These are phyloP conservation scores for Colletotrichum shisoi DNA, from an alignment of 2,329 filamentous ascomycete species.

Conservation along the genomic window DNA sequence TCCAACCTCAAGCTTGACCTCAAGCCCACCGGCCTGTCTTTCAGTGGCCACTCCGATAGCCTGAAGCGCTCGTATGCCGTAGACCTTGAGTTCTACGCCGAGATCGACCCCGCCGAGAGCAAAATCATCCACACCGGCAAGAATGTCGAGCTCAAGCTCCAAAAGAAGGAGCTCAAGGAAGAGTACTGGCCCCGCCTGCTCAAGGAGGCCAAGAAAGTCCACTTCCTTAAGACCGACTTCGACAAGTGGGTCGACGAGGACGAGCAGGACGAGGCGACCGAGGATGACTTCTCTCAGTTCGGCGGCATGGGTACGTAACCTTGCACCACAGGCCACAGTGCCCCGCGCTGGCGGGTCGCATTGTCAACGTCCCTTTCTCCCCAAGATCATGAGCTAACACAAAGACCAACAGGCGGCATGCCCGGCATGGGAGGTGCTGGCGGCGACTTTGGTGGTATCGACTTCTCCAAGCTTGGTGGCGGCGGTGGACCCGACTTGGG, in stretches of 20 bases:
- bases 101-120: slow-evolving; percentile 85
- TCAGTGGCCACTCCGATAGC: slow-evolving; percentile 81
- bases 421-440: slow-evolving; percentile 60
- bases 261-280: slow-evolving; percentile 89
- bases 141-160: slow-evolving; percentile 87
- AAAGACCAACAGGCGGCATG: slow-evolving; percentile 57
- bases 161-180: slow-evolving; percentile 95
- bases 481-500: slow-evolving; percentile 60
- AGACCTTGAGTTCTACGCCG: slow-evolving; percentile 84
- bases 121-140: slow-evolving; percentile 89
- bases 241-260: slow-evolving; percentile 99
- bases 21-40: slow-evolving; percentile 77
- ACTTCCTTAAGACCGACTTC: slow-evolving; percentile 98
- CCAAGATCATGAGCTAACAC: slow-evolving; percentile 28
- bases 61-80: slow-evolving; percentile 89
- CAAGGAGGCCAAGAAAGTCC: slow-evolving; percentile 87
- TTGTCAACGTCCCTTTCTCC: not conserved
- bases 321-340: slow-evolving; percentile 7
- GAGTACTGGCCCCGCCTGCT: slow-evolving; percentile 96
- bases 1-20: slow-evolving; percentile 82
- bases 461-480: slow-evolving; percentile 89
- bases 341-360: slow-evolving; percentile 9
- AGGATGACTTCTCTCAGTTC: slow-evolving; percentile 78
- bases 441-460: slow-evolving; percentile 84
- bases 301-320: slow-evolving; percentile 68